phyloP scores from a whole-genome alignment of 108 stramenopile genomes.

The Cyclotella cryptica region DNA sequence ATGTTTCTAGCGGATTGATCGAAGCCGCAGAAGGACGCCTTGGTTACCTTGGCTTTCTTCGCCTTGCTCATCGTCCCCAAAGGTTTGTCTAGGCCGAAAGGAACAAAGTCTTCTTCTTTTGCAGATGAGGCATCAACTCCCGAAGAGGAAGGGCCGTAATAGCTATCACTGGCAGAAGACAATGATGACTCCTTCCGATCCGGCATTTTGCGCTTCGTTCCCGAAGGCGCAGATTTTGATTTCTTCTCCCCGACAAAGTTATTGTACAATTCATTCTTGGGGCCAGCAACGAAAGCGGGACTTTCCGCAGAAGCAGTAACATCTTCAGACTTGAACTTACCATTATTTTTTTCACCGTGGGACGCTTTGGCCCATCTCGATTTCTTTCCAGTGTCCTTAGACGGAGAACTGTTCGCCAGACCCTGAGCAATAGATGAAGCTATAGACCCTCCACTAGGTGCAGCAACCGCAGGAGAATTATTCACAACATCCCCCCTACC shows the following conservation, averaged over 20 bases:
- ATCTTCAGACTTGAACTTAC: constrained; percentile 13
- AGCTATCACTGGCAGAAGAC: constrained; percentile 34
- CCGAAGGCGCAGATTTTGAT: constrained; percentile 12
- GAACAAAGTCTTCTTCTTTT: constrained; percentile 35
- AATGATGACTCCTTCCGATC: constrained; percentile 25
- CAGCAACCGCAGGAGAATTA: constrained; percentile 46
- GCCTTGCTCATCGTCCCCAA: constrained; percentile 28
- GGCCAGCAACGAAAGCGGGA: background rate
- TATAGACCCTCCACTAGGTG: constrained; percentile 8
- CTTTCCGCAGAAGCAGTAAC: background rate
- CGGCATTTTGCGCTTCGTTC: constrained; percentile 29
- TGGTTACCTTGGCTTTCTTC: constrained; percentile 18
- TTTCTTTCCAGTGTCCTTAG: constrained; percentile 6
- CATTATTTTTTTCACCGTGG: constrained; percentile 5
- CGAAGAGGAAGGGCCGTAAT: constrained; percentile 43
- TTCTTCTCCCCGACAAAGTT: constrained; percentile 39
- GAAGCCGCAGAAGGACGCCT: constrained; percentile 47
- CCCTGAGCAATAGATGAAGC: constrained; percentile 22
- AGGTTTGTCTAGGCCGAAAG: constrained; percentile 29
- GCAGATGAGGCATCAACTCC: background rate
- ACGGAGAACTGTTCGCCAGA: background rate
- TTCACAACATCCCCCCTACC: constrained; percentile 28
- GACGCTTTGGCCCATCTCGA: constrained; percentile 27
- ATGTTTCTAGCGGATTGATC: constrained; percentile 49
- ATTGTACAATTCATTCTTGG: constrained; percentile 30